Evolutionary conservation across 1,284 basidiomycete genomes (phyloP), one percentile per base, ranked within the genome.

Genomic region (Peniophora sp.): DNA sequence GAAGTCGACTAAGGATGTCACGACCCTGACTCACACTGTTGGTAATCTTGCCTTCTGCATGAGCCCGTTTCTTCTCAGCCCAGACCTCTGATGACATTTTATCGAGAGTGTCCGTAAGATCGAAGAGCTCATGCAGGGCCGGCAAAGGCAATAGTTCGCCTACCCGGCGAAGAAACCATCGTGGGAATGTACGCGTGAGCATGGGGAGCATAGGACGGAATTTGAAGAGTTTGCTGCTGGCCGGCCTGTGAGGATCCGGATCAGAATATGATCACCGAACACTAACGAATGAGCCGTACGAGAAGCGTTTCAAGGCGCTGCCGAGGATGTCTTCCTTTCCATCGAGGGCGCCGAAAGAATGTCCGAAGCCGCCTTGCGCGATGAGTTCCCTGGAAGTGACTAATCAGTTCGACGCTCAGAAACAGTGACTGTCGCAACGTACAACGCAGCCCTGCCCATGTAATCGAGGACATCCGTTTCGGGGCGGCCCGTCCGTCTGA

Each of bases 341-440:
- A 2, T 55, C 51, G 17, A 69, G 58, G 3, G 64, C 57, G 49
- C 65, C 60, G 54, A 71, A 69, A 6, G 66, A 63, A 53, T 69
- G 65, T 1, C 68, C 69, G 3, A 70, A 56, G 0, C 66, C 67
- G 3, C 61, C 67, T 50, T 68, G 67, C 3, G 66, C 66, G 48
- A 71, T 59, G 12, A 66, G 58, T 55, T 71, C 68, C 14, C 24
- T 78, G 71, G 2, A 71, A 71, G 8, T 76, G 67, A n/a, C 69
- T 72, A 58, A 77, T 64, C 74, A 79, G 44, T 74, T 69, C 3
- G 72, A 70, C 57, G 27, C 27, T 32, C 12, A 32, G 79, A 64
- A 50, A 80, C 69, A 24, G 79, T 53, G 35, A 71, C 61, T 23
- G 5, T 6, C 27, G n/a, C n/a, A n/a, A n/a, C n/a, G n/a, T n/a